Percentiles rank a stretch among this genome's conserved stretches.
Conservation (phyloP, 2,329 filamentous ascomycete species). For the Trichoderma sp. region DNA sequence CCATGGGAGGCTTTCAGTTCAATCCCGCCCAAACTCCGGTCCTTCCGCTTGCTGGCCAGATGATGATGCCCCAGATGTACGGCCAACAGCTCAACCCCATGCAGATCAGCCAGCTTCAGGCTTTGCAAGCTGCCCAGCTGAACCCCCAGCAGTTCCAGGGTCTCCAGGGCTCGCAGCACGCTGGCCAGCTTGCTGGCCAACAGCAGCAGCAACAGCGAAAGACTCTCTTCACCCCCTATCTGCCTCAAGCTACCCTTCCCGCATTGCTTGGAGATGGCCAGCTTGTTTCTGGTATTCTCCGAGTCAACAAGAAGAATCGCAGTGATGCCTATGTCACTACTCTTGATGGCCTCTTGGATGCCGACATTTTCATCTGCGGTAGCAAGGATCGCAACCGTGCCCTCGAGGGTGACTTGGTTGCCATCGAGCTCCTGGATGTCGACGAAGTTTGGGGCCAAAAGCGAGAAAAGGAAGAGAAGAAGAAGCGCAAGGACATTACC, state of each 20-base stretch:
- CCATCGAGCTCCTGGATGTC: conserved; percentile 92
- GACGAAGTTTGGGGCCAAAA: conserved; percentile 99
- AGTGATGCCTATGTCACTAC: conserved; percentile 98
- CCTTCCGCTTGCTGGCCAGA: conserved; percentile 80
- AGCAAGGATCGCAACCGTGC: conserved; percentile 98
- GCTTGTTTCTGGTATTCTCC: conserved; percentile 91
- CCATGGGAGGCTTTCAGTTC: conserved; percentile 85
- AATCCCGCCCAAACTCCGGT: conserved; percentile 76
- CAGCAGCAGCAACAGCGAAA: conserved; percentile 89
- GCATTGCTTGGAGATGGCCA: conserved; percentile 88
- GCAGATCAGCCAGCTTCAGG: conserved; percentile 86
- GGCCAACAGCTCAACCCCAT: conserved; percentile 84
- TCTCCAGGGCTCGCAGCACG: conserved; percentile 68
- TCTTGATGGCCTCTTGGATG: conserved; percentile 80
- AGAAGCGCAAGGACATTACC: conserved; percentile 98
- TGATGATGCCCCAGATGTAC: conserved; percentile 83
- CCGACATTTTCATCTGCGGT: conserved; percentile 98
- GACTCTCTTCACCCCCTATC: conserved; percentile 96
- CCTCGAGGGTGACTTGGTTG: conserved; percentile 91
- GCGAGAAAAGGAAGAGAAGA: conserved; percentile 99
- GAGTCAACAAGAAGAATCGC: conserved; percentile 99
- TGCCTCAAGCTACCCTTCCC: conserved; percentile 90
- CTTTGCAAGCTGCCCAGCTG: conserved; percentile 84
- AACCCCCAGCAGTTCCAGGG: conserved; percentile 71
- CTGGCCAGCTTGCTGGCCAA: conserved; percentile 60